Evolutionary conservation across 2,329 filamentous ascomycete genomes (phyloP), one percentile per base, ranked within the genome.

Genomic region (Cephalotrichum gorgonifer): DNA sequence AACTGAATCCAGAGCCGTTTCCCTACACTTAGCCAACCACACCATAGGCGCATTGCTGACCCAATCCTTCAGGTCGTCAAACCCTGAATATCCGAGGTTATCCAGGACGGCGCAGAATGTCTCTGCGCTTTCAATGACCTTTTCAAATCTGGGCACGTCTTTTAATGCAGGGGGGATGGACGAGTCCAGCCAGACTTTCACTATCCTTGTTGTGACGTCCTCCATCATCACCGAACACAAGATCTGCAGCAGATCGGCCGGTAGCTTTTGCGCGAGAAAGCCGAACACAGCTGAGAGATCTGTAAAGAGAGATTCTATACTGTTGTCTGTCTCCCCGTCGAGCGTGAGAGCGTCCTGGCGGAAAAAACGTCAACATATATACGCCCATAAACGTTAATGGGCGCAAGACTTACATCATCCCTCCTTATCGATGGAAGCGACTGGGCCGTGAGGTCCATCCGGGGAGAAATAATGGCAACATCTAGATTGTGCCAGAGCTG

Each of bases 1-100:
- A 12, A 94, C 81, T 30, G 78, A 75, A 53, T 90, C 84, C 23
- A 98, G 74, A 0, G 88, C 83, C 30, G 76, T 81, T 58, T 95
- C 89, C 58, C 86, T 81, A 55, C 89, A 85, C 61, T 88, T 91
- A 2, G 79, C 79, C 14, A 97, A 75, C 93, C 93, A 98, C 25
- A 88, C 82, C 50, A 81, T 80, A 0, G 89, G 86, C 1, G 88
- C 85, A 53, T 84, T 82, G 38, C 83, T 78, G 0, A 88, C 82
- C 91, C 93, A 98, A 23, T 87, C 80, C 42, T 78, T 73, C 33
- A 98, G 67, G 28, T 83, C 78, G 14, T 74, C 69, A 44, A 78
- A 71, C 4, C 75, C 75, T 15, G 74, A 72, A 74, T 87, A 91
- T 0, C 77, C 74, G 17, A 83, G 69, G 7, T 69, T 65, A 31